Percentiles rank a stretch among this genome's conserved stretches.
phyloP scores from a whole-genome alignment of 2,329 filamentous ascomycete genomes.

The Pseudogymnoascus verrucosus region DNA sequence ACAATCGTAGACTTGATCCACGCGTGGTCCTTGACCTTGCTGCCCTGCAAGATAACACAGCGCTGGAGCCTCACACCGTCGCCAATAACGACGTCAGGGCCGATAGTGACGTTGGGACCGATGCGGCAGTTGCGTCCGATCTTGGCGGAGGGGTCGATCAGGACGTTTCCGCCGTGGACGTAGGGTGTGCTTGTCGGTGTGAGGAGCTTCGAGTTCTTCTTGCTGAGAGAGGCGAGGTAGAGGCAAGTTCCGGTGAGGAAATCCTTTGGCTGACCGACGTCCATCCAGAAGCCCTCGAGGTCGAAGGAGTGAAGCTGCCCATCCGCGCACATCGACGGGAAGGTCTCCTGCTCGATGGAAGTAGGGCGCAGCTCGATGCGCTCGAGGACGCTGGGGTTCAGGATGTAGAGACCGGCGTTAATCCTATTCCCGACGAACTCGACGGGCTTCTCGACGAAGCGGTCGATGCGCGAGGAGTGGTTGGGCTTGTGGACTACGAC shows the following conservation, averaged over 20 bases:
- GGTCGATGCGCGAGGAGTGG: conserved; percentile 86
- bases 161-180: conserved; percentile 87
- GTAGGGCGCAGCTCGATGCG: conserved; percentile 95
- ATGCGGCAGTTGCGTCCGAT: conserved; percentile 98
- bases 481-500: conserved; percentile 95
- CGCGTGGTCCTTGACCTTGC: conserved; percentile 96
- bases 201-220: conserved; percentile 81
- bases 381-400: conserved; percentile 83
- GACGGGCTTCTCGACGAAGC: conserved; percentile 98
- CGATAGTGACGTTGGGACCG: conserved; percentile 93
- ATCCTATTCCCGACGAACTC: conserved; percentile 98
- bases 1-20: conserved; percentile 99
- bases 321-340: conserved; percentile 86
- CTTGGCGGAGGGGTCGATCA: conserved; percentile 89
- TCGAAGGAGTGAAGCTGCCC: conserved; percentile 93
- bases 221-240: conserved; percentile 86
- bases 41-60: conserved; percentile 79
- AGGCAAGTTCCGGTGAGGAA: conserved; percentile 94
- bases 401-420: conserved; percentile 96
- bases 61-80: conserved; percentile 92
- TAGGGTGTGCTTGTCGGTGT: conserved; percentile 65
- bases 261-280: conserved; percentile 96
- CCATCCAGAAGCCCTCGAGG: conserved; percentile 98
- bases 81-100: conserved; percentile 82
- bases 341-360: conserved; percentile 97